Base-by-base conservation (phyloP, 306 rosid species). In the Sicyos baderoa region DNA sequence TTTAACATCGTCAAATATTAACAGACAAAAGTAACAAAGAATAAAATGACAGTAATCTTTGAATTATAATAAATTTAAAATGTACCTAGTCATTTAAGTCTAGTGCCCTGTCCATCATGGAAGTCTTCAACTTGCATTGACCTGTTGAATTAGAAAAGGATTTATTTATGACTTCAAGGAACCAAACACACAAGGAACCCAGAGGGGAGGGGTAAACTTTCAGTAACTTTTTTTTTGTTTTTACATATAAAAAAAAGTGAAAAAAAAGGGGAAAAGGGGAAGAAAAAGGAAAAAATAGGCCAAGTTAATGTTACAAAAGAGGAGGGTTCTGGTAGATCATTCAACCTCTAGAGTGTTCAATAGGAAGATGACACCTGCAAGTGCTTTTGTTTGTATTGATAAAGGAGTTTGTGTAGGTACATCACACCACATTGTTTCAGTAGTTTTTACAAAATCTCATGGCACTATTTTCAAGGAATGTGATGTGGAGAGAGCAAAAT, bases 401-500 rank as follows among this genome's bases (percentile, higher is more conserved):
- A 65, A 21, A 65, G 70, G 54, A 65, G 54, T 44, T 44, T 45
- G 9, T 45, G 70, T 7, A 45, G 51, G 70, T 65, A 65, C 54
- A 45, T 45, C 70, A 65, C 54, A 44, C 35, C 70, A 19, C 70
- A 65, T 45, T 42, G 54, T 65, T 65, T 65, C 72, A 67, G 37
- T 18, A 19, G 53, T 67, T 48, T 67, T 48, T 67, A 40, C 72
- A 67, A 67, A 70, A 70, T 70, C 50, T 29, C 12, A 51, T 70
- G 74, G 74, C 74, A 70, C 74, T 29, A 17, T 70, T 70, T 29
- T 70, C 50, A 51, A 70, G 62, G 62, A 70, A 70, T 48, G 4
- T 67, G 72, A 66, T 23, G 72, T 67, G 72, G 40, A 65, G 54
- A 65, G 54, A 67, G 56, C 72, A 47, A 67, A 47, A 67, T 67